phyloP scores from a whole-genome alignment of 2,329 filamentous ascomycete genomes.

The Corynespora cassiicola region DNA sequence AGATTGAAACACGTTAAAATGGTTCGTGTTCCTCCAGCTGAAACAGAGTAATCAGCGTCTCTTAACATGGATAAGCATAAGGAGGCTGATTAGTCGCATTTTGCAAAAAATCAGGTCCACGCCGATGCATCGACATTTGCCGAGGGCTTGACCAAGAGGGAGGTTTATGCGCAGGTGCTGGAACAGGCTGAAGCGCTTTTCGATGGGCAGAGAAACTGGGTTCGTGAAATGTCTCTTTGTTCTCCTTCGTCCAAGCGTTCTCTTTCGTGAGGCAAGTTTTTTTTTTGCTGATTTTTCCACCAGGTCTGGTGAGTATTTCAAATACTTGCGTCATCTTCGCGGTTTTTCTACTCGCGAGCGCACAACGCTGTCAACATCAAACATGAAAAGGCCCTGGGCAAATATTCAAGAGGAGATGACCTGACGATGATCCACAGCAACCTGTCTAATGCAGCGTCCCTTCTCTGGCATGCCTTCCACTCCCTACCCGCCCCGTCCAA shows the following conservation, averaged over 20 bases:
- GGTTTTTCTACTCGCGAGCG: too few relatives aligned
- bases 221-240: constrained; percentile 42
- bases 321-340: too few relatives aligned
- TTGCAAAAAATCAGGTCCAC: constrained; percentile 64
- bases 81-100: background rate
- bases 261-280: background rate
- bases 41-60: background rate
- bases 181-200: constrained; percentile 74
- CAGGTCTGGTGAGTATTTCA: constrained; percentile 25
- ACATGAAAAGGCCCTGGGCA: background rate
- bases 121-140: constrained; percentile 80
- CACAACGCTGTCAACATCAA: too few relatives aligned
- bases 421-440: constrained; percentile 55
- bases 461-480: constrained; percentile 82
- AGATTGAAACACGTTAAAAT: constrained; percentile 1
- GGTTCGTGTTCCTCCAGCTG: constrained; percentile 5
- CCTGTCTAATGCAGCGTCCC: constrained; percentile 74
- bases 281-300: background rate
- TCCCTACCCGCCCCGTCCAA: constrained; percentile 71
- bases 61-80: background rate
- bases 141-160: constrained; percentile 70
- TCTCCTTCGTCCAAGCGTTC: background rate
- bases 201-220: constrained; percentile 80
- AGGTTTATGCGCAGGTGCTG: constrained; percentile 77
- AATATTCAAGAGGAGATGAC: too few relatives aligned